phyloP scores from a whole-genome alignment of 108 stramenopile genomes.

The Thalassiosira profunda region DNA sequence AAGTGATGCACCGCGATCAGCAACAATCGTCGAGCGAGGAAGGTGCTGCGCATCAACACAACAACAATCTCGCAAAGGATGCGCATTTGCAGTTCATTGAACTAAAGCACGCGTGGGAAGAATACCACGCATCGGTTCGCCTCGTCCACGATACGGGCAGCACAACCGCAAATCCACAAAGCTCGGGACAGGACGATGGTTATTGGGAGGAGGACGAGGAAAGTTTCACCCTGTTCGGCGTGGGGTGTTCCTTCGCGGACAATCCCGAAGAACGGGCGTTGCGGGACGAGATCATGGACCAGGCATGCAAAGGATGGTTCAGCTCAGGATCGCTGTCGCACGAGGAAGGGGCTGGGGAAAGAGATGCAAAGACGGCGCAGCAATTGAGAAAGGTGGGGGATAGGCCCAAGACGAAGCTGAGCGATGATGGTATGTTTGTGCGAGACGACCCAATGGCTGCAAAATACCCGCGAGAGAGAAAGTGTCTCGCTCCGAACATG shows the following conservation, averaged over 20 bases:
- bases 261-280: constrained; percentile 60
- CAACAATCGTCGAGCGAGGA: background rate
- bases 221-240: constrained; percentile 87
- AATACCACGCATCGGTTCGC: constrained; percentile 56
- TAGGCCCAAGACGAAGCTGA: background rate
- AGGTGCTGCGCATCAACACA: background rate
- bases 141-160: background rate
- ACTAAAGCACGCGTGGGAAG: constrained; percentile 75
- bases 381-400: background rate
- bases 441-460: no score
- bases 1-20: constrained; percentile 9
- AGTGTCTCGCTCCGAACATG: no score
- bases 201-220: constrained; percentile 23
- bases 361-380: background rate
- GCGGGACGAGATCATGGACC: constrained; percentile 78
- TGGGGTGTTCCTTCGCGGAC: constrained; percentile 88
- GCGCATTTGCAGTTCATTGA: constrained; percentile 55
- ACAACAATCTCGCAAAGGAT: background rate
- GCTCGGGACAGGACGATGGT: background rate
- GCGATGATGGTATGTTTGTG: constrained; percentile 15
- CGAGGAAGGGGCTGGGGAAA: background rate
- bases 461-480: no score
- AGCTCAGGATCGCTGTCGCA: constrained; percentile 55
- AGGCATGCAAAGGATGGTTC: constrained; percentile 90
- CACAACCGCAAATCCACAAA: constrained; percentile 1